These are phyloP conservation scores for Exophiala alcalophila DNA, from an alignment of 2,329 filamentous ascomycete species.

Conservation along the genomic window DNA sequence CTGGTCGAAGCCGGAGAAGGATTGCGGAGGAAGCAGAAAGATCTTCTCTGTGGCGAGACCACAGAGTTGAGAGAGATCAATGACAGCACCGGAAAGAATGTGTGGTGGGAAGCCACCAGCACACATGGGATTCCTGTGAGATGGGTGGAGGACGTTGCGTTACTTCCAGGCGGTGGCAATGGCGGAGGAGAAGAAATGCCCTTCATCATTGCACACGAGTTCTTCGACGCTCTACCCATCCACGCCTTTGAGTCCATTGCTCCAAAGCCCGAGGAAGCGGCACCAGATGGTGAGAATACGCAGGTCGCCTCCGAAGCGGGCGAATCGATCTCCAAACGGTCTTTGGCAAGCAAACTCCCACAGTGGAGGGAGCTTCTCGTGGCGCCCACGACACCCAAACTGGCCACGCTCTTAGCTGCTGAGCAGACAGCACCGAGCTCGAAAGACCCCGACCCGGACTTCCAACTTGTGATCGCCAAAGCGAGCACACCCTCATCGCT, in stretches of 20 bases:
- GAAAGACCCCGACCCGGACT: constrained; percentile 66
- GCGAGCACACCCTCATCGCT: constrained; percentile 75
- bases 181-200: constrained; percentile 63
- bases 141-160: constrained; percentile 85
- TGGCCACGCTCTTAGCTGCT: constrained; percentile 52
- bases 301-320: constrained; percentile 47
- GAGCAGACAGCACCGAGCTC: constrained; percentile 31
- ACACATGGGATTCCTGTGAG: constrained; percentile 65
- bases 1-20: constrained; percentile 89
- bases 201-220: constrained; percentile 95
- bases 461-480: constrained; percentile 77
- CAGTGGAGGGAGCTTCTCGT: constrained; percentile 85
- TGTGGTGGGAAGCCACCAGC: constrained; percentile 70
- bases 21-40: constrained; percentile 72
- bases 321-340: constrained; percentile 40
- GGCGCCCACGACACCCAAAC: constrained; percentile 60
- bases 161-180: constrained; percentile 69
- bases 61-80: constrained; percentile 64
- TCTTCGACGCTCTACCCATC: constrained; percentile 96
- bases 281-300: constrained; percentile 38
- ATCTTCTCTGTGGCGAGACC: constrained; percentile 72
- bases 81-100: constrained; percentile 22
- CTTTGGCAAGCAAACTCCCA: constrained; percentile 43
- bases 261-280: constrained; percentile 44
- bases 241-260: constrained; percentile 83